phyloP scores from a whole-genome alignment of 306 rosid genomes.

The Inga laurina region DNA sequence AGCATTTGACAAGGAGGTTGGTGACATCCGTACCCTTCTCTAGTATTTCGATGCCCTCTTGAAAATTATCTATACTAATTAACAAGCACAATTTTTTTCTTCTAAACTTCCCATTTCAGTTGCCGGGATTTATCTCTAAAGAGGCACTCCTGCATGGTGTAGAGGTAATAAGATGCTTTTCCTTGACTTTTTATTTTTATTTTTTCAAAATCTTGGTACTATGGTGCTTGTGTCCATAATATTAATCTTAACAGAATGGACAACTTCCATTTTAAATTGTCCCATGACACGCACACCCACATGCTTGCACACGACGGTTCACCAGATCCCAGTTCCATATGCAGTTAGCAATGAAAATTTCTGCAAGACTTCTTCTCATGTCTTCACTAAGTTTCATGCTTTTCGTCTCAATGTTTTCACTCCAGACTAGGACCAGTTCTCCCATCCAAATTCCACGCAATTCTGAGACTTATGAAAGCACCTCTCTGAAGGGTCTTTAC shows the following conservation, averaged over 20 bases:
- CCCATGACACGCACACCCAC: neutral
- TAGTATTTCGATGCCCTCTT: neutral
- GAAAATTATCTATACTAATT: constrained; percentile 19
- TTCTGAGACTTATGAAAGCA: constrained; percentile 73
- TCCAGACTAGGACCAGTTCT: constrained; percentile 95
- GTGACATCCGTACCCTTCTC: constrained; percentile 17
- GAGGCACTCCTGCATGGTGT: constrained; percentile 98
- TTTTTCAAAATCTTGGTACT: neutral
- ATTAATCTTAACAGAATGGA: neutral
- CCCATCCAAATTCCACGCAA: constrained; percentile 84
- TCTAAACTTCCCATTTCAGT: constrained; percentile 52
- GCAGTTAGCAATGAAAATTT: constrained; percentile 1
- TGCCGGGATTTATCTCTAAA: constrained; percentile 85
- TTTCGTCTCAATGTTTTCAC: constrained; percentile 26
- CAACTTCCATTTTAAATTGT: neutral
- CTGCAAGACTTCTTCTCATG: neutral
- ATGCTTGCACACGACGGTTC: neutral
- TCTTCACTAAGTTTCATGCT: constrained; percentile 7
- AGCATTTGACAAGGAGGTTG: constrained; percentile 82
- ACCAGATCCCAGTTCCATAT: constrained; percentile 4
- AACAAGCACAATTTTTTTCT: neutral
- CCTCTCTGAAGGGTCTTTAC: constrained; percentile 76
- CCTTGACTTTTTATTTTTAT: neutral
- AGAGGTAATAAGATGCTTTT: constrained; percentile 63
- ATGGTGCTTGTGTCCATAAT: neutral